Conservation (phyloP, 2,329 filamentous ascomycete species). For the Calonectria pauciramosa region DNA sequence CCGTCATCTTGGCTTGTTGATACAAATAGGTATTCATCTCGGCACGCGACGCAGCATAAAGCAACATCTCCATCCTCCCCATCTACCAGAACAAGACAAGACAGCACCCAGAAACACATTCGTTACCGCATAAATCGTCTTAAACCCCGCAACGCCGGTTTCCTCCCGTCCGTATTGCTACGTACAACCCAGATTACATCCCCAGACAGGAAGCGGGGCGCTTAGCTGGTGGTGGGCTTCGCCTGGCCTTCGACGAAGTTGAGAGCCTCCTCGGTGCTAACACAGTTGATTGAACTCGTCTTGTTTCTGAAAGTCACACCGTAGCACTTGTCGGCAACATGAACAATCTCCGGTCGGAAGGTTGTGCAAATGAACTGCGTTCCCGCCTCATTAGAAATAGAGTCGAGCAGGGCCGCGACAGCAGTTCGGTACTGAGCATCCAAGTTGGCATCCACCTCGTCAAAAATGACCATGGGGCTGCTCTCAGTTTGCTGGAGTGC, state of each 20-base stretch:
- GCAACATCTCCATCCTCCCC: slow-evolving; percentile 28
- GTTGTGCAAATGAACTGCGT: slow-evolving; percentile 98
- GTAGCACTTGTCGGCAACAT: slow-evolving; percentile 97
- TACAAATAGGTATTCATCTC: slow-evolving; percentile 35
- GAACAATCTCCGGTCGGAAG: slow-evolving; percentile 96
- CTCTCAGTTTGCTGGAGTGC: slow-evolving; percentile 99
- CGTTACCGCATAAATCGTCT: slow-evolving; percentile 45
- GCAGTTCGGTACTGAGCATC: slow-evolving; percentile 98
- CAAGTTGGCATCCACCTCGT: slow-evolving; percentile 98
- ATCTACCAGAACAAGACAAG: slow-evolving; percentile 32
- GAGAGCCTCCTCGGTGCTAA: slow-evolving; percentile 87
- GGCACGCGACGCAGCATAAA: slow-evolving; percentile 28
- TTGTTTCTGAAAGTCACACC: slow-evolving; percentile 95
- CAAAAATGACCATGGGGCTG: slow-evolving; percentile 98
- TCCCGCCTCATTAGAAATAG: slow-evolving; percentile 76
- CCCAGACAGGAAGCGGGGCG: slow-evolving; percentile 1
- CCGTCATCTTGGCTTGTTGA: slow-evolving; percentile 26
- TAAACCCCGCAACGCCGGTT: slow-evolving; percentile 45
- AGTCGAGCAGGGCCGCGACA: slow-evolving; percentile 89
- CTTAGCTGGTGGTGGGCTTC: slow-evolving; percentile 50
- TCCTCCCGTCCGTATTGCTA: slow-evolving; percentile 39
- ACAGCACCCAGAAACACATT: slow-evolving; percentile 35
- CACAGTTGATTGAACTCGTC: slow-evolving; percentile 93
- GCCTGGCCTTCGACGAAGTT: slow-evolving; percentile 93
- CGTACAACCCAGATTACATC: slow-evolving; percentile 33